Evolutionary conservation across 2,329 filamentous ascomycete genomes (phyloP).

Genomic region (Fusarium goolgardi): DNA sequence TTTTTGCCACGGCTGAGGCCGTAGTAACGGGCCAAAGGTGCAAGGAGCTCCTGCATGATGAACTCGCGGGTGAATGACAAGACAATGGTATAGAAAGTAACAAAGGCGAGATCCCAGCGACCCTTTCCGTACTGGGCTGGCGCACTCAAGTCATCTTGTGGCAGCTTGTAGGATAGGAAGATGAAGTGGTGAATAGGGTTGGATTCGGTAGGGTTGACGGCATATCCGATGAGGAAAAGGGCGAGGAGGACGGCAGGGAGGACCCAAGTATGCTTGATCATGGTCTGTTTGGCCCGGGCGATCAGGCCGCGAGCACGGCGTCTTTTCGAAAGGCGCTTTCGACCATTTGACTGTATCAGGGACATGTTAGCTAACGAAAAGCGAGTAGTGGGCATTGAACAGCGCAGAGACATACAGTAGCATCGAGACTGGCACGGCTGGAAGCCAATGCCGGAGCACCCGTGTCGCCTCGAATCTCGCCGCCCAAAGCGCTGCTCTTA

Average conservation of each 20-base stretch:
- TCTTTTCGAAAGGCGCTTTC: conserved; percentile 64
- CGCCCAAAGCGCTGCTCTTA: conserved; percentile 67
- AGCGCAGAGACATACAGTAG: conserved; percentile 26
- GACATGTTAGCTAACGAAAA: conserved; percentile 21
- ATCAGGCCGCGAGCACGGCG: conserved; percentile 65
- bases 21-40: conserved; percentile 76
- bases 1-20: conserved; percentile 84
- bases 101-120: conserved; percentile 85
- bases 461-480: conserved; percentile 66
- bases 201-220: conserved; percentile 77
- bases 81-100: conserved; percentile 88
- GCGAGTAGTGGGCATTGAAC: neutral
- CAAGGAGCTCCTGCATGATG: conserved; percentile 90
- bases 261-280: conserved; percentile 70
- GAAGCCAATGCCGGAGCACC: conserved; percentile 66
- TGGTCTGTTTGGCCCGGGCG: conserved; percentile 63
- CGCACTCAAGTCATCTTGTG: conserved; percentile 57
- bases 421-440: conserved; percentile 59
- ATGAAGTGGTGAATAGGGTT: conserved; percentile 86
- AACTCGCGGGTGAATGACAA: conserved; percentile 95
- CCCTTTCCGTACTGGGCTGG: conserved; percentile 86
- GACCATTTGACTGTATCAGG: conserved; percentile 38
- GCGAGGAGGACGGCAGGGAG: conserved; percentile 75
- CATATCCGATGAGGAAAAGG: conserved; percentile 74
- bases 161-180: conserved; percentile 88